Conservation (phyloP, 78 protist genomes). For the Paratrimastix pyriformis region DNA sequence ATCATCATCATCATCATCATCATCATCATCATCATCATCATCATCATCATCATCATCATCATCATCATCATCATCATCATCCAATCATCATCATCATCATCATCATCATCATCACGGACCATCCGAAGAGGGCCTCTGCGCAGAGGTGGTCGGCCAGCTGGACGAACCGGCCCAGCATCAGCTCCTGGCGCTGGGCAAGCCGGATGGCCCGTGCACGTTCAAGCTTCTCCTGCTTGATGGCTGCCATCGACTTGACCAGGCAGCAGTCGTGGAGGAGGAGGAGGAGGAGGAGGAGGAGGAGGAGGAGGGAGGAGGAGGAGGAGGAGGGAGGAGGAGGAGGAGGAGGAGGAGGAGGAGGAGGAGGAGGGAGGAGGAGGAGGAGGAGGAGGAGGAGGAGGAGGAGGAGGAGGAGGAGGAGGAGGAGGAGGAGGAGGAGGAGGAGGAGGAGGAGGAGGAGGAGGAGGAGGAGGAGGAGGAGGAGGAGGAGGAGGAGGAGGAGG, state of each 20-base stretch:
- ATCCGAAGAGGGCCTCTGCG: not conserved
- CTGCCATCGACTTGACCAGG: conserved; percentile 16
- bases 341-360: no score
- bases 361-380: no score
- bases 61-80: not conserved
- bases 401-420: no score
- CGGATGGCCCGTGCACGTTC: not conserved
- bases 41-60: not conserved
- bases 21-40: not conserved
- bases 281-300: no score
- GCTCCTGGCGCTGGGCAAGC: not conserved
- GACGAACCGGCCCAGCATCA: conserved; percentile 13
- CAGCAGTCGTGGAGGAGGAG: no score
- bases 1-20: not conserved
- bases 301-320: no score
- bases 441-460: conserved; percentile 16
- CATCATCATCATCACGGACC: not conserved
- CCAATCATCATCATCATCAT: not conserved
- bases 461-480: conserved; percentile 22
- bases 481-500: conserved; percentile 12
- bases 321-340: no score
- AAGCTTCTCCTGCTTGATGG: not conserved
- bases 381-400: no score
- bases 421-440: no score
- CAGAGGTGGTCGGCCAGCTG: not conserved